Conservation (phyloP, 768 basidiomycete species). For the Pisolithus sp. region DNA sequence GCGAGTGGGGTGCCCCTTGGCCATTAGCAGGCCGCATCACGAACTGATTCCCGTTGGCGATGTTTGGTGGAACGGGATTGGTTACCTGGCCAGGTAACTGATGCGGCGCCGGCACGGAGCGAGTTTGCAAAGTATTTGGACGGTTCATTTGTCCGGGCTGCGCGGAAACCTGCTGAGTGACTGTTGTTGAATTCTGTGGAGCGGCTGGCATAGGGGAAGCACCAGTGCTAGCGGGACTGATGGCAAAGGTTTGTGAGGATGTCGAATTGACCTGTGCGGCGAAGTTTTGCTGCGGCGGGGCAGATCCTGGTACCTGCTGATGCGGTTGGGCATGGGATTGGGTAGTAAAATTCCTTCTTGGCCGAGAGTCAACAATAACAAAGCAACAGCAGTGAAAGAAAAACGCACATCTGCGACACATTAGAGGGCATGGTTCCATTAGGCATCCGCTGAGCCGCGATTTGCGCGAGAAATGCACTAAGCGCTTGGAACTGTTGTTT, state of each 20-base stretch:
- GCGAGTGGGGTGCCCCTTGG: constrained; percentile 17
- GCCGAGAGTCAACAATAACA: too few relatives aligned
- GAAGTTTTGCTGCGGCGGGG: constrained; percentile 18
- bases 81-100: constrained; percentile 28
- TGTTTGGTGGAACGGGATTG: constrained; percentile 30
- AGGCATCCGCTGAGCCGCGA: constrained; percentile 19
- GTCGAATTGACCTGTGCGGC: constrained; percentile 12
- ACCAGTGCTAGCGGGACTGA: constrained; percentile 10
- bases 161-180: constrained; percentile 27
- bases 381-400: too few relatives aligned
- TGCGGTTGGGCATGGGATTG: constrained; percentile 8
- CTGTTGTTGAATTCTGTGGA: constrained; percentile 10
- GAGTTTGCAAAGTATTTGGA: constrained; percentile 29
- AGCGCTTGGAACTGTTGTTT: constrained; percentile 38
- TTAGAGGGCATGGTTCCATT: constrained; percentile 18
- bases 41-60: constrained; percentile 22
- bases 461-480: constrained; percentile 21
- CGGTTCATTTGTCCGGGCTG: constrained; percentile 27
- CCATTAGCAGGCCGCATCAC: constrained; percentile 7
- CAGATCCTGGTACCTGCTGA: constrained; percentile 10
- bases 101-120: constrained; percentile 34
- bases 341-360: too few relatives aligned
- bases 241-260: constrained; percentile 11
- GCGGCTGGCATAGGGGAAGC: constrained; percentile 15
- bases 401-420: constrained; percentile 30